Evolutionary conservation across 192 early-diverging fungal species (phyloP).

Genomic region (Gaertneriomyces semiglobifer): DNA sequence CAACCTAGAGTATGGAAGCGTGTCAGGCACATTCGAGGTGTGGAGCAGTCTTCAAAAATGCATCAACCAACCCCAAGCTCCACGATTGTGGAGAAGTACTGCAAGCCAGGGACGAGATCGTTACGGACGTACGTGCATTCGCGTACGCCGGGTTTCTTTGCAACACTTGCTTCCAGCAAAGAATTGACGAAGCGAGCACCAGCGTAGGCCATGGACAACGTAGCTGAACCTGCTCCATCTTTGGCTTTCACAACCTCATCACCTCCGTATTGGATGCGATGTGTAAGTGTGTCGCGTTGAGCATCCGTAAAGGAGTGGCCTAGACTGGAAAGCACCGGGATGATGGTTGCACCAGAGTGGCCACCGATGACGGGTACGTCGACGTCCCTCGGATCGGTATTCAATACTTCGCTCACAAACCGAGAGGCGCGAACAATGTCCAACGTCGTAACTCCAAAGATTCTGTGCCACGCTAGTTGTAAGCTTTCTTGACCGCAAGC

Average conservation of each 20-base stretch:
- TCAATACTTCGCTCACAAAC: slow-evolving; percentile 80
- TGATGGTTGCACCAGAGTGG: slow-evolving; percentile 93
- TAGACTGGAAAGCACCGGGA: slow-evolving; percentile 81
- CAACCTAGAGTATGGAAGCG: slow-evolving; percentile 23
- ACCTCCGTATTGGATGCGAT: slow-evolving; percentile 96
- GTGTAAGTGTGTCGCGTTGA: slow-evolving; percentile 79
- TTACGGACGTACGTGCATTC: slow-evolving; percentile 54
- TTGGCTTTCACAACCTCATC: slow-evolving; percentile 99
- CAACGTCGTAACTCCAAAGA: slow-evolving; percentile 94
- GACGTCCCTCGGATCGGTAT: slow-evolving; percentile 62
- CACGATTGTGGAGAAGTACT: slow-evolving; percentile 54
- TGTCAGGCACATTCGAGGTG: not conserved
- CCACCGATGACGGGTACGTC: slow-evolving; percentile 86
- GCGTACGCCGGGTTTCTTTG: slow-evolving; percentile 48
- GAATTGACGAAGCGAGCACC: slow-evolving; percentile 50
- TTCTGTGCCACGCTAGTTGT: slow-evolving; percentile 21
- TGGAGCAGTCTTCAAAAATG: not conserved
- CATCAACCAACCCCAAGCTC: slow-evolving; percentile 45
- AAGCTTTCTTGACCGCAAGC: too few species aligned
- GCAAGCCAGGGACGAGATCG: slow-evolving; percentile 37
- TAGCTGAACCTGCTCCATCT: slow-evolving; percentile 72
- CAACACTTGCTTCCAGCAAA: slow-evolving; percentile 42
- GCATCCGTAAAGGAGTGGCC: slow-evolving; percentile 68
- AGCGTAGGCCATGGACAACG: slow-evolving; percentile 33
- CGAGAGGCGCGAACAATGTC: slow-evolving; percentile 92